Evolutionary conservation across 1,139 yeast species (phyloP), one percentile per base, ranked within the genome.

Genomic region (Taphrina populina): DNA sequence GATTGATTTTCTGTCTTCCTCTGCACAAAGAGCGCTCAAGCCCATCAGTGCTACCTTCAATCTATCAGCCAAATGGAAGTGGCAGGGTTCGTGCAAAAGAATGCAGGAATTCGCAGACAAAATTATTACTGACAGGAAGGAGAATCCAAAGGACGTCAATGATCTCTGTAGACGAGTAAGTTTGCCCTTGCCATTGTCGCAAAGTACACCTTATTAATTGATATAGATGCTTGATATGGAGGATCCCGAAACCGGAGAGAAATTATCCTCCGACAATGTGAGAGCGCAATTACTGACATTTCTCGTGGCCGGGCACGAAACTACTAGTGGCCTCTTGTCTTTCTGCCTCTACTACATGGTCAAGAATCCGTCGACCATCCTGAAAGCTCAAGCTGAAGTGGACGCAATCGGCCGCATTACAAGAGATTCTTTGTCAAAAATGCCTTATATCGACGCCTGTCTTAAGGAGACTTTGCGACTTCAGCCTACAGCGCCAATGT

Each of bases 291-390:
- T 60, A 39, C 45, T 58, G 51, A 59, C 62, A 7, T 60, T 60
- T 35, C 56, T 60, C n/a, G 57, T 60, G n/a, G 62, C 62, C 2
- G 62, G 62, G 26, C 62, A 60, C 43, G 62, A 60, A 29, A 60
- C 62, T n/a, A 60, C 62, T 7, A 49, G 60, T 11, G 54, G 59
- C 10, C 52, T 56, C 10, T 17, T 52, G 7, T 34, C 62, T 7
- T 59, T 58, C 54, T 47, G 59, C 21, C 54, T 59, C 13, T 49
- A 37, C 30, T 34, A 33, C 24, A 52, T 60, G 37, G 59, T 59
- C 26, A 43, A 45, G 43, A 37, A 58, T 37, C 62, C 52, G 4
- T 11, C 13, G 15, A 19, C 36, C 11, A 36, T 43, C 20, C 57
- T 52, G 26, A 44, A 44, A 26, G 57, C 57, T n/a, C 57, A 52